Evolutionary conservation across 2,329 filamentous ascomycete species (phyloP), one percentile per base, ranked within the genome.

Genomic region (Cladophialophora yegresii): DNA sequence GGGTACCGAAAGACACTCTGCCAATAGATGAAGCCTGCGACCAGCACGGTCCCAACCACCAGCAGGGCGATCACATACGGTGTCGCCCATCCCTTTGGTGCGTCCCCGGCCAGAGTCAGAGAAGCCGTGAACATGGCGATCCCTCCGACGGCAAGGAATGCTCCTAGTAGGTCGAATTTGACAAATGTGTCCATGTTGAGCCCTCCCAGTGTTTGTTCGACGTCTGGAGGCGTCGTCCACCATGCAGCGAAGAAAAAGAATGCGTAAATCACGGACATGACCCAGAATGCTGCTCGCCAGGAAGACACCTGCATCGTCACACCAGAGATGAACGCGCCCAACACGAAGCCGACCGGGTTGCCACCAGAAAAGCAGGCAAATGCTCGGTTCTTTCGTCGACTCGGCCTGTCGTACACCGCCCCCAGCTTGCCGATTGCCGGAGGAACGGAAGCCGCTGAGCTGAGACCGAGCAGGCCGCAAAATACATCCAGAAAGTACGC

Each of bases 341-440:
- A 80, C 0, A 85, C 83, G 62, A 84, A 85, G 0, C 84, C 84
- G 1, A 86, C 72, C 0, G 84, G 84, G 58, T 85, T 86, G 0
- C 84, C 84, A 0, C 83, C 83, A 30, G 78, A 81, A 70, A 88
- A 88, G 68, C 85, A 87, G 0, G 85, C 86, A 72, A 89, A 88
- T 0, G 83, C 86, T 66, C 80, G 77, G 68, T 89, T 89, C 78
- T 89, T 88, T n/a, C 86, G 77, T 63, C 79, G 80, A 10, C 80
- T 83, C 0, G 87, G 87, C 69, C 79, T 79, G n/a, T 81, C 79
- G 68, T 91, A 91, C 7, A 86, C 82, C 0, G 83, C 81, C 13
- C 87, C 88, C 0, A 90, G 77, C 54, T 87, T 84, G 0, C 86
- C 87, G 54, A 88, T 84, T 0, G 86, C 86, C 0, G 87, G 85